Conservation (phyloP, 805 yeast species). For the Saccharomycopsis javanensis region DNA sequence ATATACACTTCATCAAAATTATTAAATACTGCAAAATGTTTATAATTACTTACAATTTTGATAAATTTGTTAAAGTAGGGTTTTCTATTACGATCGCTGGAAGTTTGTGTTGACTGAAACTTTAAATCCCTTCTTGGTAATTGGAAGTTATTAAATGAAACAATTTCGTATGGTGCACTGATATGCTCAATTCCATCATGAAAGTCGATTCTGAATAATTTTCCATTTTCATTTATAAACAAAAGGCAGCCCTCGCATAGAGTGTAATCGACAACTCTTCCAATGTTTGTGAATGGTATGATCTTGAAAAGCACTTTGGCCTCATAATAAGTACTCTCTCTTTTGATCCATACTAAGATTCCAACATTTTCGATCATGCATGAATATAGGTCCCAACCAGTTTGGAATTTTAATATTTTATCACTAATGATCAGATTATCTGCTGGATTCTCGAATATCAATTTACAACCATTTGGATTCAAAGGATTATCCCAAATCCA, state of each 20-base stretch:
- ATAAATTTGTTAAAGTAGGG: slow-evolving; percentile 31
- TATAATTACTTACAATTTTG: slow-evolving; percentile 46
- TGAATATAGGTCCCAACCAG: slow-evolving; percentile 61
- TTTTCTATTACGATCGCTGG: neutral
- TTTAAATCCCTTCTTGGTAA: slow-evolving; percentile 21
- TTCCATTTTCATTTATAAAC: slow-evolving; percentile 38
- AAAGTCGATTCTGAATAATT: slow-evolving; percentile 28
- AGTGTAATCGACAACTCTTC: slow-evolving; percentile 41
- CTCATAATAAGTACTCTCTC: slow-evolving; percentile 22
- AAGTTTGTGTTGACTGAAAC: neutral
- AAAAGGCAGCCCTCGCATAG: slow-evolving; percentile 45
- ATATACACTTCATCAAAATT: slow-evolving; percentile 30
- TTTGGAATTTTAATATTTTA: slow-evolving; percentile 32
- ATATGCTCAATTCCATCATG: slow-evolving; percentile 5
- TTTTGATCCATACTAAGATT: slow-evolving; percentile 45
- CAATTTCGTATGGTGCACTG: slow-evolving; percentile 21
- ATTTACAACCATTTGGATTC: slow-evolving; percentile 34
- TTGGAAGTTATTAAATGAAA: slow-evolving; percentile 27
- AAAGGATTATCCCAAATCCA: slow-evolving; percentile 54
- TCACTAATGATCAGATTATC: neutral
- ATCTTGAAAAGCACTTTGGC: slow-evolving; percentile 33
- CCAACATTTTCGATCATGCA: slow-evolving; percentile 42
- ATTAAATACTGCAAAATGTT: slow-evolving; percentile 46
- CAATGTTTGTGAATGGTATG: slow-evolving; percentile 28
- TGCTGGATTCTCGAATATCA: slow-evolving; percentile 30